Evolutionary conservation across 2,329 filamentous ascomycete species (phyloP), one percentile per base, ranked within the genome.

Genomic region (Trichoderma atroviride): DNA sequence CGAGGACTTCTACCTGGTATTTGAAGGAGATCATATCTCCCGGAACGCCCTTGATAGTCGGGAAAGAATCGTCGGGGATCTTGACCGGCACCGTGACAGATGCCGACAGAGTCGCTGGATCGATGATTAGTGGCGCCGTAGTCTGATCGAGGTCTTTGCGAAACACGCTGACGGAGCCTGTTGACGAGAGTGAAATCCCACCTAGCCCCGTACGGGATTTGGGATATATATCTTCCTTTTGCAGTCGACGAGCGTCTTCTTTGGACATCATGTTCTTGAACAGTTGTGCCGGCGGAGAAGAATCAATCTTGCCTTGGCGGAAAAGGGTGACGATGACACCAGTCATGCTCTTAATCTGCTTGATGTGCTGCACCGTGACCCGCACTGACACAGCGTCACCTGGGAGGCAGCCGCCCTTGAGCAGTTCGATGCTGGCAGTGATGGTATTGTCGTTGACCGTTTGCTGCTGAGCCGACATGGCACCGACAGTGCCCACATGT

Each of bases 21-120:
- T 91, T 93, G 83, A 99, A 98, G 74, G 91, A 94, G 73, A 99
- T 96, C 90, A 98, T 96, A 40, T 92, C 91, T 4, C 95, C 94
- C 0, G 96, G 96, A 0, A 97, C 93, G 67, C 90, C 91, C 33
- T 89, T 89, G 71, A 98, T 98, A 2, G 94, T 97, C 0, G 96
- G 95, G 74, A 98, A 98, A 0, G 90, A 89, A 75, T 97, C 93
- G 72, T 97, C 93, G 0, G 96, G 96, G 3, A 98, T 88, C 73
- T 93, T 89, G 19, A 99, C 88, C 3, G 92, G 91, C 4, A 94
- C 91, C 19, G 91, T 96, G 53, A 98, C 88, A 57, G 91, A 91
- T 1, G 94, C 89, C 24, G 89, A 91, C 73, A 97, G 84, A 0
- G 90, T 94, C 31, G 80, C 83, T 0, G 94, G 95, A 75, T 98